These are phyloP conservation scores for Scedosporium boydii DNA, from an alignment of 2,329 filamentous ascomycete species.

Conservation along the genomic window DNA sequence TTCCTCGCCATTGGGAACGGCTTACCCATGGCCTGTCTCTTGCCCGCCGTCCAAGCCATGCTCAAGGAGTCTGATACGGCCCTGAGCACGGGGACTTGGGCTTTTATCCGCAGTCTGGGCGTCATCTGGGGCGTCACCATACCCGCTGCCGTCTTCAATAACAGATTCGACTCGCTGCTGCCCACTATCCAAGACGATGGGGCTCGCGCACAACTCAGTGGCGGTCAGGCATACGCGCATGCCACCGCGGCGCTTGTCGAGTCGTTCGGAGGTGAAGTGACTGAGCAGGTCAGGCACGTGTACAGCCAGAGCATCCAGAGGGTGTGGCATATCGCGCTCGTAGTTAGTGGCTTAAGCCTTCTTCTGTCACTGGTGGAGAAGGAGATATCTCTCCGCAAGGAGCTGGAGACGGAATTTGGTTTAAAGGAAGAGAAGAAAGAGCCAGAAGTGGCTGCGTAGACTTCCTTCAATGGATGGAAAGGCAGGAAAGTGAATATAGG, in stretches of 20 bases:
- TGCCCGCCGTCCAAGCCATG: conserved; percentile 31
- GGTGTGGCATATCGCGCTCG: conserved; percentile 15
- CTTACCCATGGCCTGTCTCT: conserved; percentile 29
- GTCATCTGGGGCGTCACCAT: conserved; percentile 35
- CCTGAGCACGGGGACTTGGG: conserved; percentile 25
- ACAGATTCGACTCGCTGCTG: conserved; percentile 8
- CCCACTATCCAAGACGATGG: conserved; percentile 13
- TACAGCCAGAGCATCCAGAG: conserved; percentile 15
- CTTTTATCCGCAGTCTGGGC: conserved; percentile 34
- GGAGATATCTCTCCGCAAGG: conserved; percentile 15
- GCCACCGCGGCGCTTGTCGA: conserved; percentile 16
- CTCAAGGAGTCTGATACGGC: conserved; percentile 24
- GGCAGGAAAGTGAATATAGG: neutral
- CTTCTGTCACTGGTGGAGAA: conserved; percentile 17
- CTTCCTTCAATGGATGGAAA: neutral
- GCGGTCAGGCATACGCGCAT: conserved; percentile 18
- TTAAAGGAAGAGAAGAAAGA: conserved; percentile 12
- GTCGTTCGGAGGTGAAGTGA: conserved; percentile 11
- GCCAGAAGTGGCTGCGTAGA: neutral
- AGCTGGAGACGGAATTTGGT: conserved; percentile 19
- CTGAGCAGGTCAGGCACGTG: conserved; percentile 15
- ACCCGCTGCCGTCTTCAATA: conserved; percentile 30
- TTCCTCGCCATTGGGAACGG: conserved; percentile 30
- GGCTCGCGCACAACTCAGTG: conserved; percentile 11
- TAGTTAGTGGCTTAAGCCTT: conserved; percentile 13